phyloP scores from a whole-genome alignment of 306 rosid species.

The Oxytropis ochrocephala region DNA sequence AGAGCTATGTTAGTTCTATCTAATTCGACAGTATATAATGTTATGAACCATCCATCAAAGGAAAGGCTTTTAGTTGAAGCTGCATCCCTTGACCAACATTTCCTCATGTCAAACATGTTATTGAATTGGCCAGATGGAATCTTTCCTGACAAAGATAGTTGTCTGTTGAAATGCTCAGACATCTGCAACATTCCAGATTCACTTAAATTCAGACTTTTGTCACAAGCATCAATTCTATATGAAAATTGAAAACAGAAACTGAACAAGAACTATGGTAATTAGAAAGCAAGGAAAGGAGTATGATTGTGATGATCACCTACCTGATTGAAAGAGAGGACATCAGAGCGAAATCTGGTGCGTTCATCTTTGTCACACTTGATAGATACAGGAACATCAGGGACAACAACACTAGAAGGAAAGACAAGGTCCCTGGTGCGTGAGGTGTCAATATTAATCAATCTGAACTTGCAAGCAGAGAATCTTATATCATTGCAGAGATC shows the following conservation, averaged over 20 bases:
- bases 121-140: slow-evolving; percentile 83
- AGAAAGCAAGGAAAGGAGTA: not conserved
- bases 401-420: slow-evolving; percentile 58
- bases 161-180: slow-evolving; percentile 76
- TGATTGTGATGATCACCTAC: not conserved
- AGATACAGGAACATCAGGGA: slow-evolving; percentile 44
- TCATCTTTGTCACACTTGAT: slow-evolving; percentile 90
- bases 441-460: slow-evolving; percentile 47
- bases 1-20: slow-evolving; percentile 52
- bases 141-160: slow-evolving; percentile 56
- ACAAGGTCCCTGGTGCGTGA: slow-evolving; percentile 44
- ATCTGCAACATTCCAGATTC: slow-evolving; percentile 45
- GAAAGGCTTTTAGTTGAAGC: slow-evolving; percentile 54
- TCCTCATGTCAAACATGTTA: slow-evolving; percentile 57
- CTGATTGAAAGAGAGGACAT: slow-evolving; percentile 66
- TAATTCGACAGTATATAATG: slow-evolving; percentile 64
- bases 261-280: not conserved
- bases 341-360: slow-evolving; percentile 69
- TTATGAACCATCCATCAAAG: slow-evolving; percentile 72
- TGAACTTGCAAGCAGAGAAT: slow-evolving; percentile 45
- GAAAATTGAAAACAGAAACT: not conserved
- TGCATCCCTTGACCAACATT: slow-evolving; percentile 75
- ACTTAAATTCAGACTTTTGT: slow-evolving; percentile 10
- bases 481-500: slow-evolving; percentile 58
- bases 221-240: no score